phyloP scores from a whole-genome alignment of 768 basidiomycete species.

The Mycena galopus region DNA sequence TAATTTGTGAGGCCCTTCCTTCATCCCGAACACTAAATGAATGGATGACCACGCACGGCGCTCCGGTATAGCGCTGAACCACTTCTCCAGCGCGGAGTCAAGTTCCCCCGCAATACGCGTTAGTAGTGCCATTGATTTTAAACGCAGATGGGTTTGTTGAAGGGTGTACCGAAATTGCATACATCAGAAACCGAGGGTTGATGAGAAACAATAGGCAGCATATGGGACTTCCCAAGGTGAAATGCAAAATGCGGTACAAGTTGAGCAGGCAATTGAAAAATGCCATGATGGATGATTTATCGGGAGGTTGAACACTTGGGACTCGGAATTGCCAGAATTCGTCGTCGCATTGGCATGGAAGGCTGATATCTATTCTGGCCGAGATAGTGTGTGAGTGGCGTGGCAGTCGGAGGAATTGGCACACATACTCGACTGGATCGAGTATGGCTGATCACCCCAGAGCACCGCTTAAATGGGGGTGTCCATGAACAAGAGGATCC shows the following conservation, averaged over 20 bases:
- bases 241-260: neutral
- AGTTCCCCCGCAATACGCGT: neutral
- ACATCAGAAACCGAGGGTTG: neutral
- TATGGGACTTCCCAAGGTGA: neutral
- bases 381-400: neutral
- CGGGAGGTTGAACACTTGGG: neutral
- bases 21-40: neutral
- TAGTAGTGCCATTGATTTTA: neutral
- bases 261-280: neutral
- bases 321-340: neutral
- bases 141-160: neutral
- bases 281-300: neutral
- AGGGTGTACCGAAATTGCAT: neutral
- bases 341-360: neutral
- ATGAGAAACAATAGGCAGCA: neutral
- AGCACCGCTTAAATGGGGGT: neutral
- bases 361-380: neutral
- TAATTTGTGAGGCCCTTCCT: neutral
- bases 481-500: constrained; percentile 1
- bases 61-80: neutral
- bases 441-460: no score
- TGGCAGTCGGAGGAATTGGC: neutral
- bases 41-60: neutral
- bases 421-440: no score
- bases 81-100: neutral